Evolutionary conservation across 1,284 basidiomycete species (phyloP).

Genomic region (Cryptococcus amylolentus): DNA sequence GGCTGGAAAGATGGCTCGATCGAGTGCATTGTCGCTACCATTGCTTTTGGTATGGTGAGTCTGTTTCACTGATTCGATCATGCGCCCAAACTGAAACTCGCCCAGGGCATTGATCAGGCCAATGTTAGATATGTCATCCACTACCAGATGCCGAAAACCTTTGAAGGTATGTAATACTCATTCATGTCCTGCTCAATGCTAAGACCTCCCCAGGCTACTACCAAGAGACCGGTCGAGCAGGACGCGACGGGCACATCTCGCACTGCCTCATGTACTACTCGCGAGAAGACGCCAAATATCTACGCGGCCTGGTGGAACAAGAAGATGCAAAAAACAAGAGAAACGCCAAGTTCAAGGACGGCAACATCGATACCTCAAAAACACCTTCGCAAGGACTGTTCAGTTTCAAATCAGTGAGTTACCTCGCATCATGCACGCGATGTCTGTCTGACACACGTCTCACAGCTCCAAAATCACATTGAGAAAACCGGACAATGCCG

Average conservation of each 20-base stretch:
- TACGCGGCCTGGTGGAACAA: constrained; percentile 58
- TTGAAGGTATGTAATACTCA: constrained; percentile 61
- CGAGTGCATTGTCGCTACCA: constrained; percentile 58
- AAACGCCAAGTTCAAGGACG: constrained; percentile 13
- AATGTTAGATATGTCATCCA: constrained; percentile 63
- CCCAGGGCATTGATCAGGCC: constrained; percentile 71
- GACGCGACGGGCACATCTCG: constrained; percentile 74
- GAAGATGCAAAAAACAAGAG: constrained; percentile 23
- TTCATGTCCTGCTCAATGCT: constrained; percentile 1
- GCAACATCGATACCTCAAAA: constrained; percentile 4
- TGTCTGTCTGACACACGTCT: neutral
- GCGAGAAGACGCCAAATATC: constrained; percentile 65
- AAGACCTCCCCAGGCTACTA: constrained; percentile 63
- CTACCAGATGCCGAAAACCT: constrained; percentile 72
- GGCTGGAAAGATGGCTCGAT: constrained; percentile 51
- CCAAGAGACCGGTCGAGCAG: constrained; percentile 82
- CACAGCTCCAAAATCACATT: constrained; percentile 55
- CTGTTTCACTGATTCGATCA: neutral
- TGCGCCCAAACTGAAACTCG: neutral
- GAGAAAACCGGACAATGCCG: constrained; percentile 65
- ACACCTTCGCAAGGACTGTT: constrained; percentile 36
- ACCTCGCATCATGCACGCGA: neutral
- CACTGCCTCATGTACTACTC: constrained; percentile 80
- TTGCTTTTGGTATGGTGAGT: constrained; percentile 73
- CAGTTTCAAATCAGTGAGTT: constrained; percentile 62